Evolutionary conservation across 2,329 filamentous ascomycete genomes (phyloP), one percentile per base, ranked within the genome.

Genomic region (Alternaria arborescens): DNA sequence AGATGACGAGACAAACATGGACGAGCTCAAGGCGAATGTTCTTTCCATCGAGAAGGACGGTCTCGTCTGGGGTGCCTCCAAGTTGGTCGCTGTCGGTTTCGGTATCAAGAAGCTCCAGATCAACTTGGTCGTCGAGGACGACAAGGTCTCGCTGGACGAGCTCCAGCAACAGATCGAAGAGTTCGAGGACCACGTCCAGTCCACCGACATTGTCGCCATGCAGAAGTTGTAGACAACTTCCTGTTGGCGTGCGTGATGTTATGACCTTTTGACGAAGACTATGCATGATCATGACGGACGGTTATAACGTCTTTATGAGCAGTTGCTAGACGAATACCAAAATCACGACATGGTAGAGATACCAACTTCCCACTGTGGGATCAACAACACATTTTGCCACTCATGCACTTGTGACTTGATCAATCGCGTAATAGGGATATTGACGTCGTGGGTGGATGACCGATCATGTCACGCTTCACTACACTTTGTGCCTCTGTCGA

Each of bases 81-180:
- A 95, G 87, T 86, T 97, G 69, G 90, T 97, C 53, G 82, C 94
- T 70, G 90, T 99, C 75, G 94, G 94, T 77, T 99, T 92, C 87
- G 95, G 95, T 87, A 96, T 99, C 87, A 95, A 92, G 88, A 98
- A 98, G 89, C 89, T 99, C 68, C 94, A 98, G 88, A 97, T 99
- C 86, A 98, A 92, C 90, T 83, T 98, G 73, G 93, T 98, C 74
- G 85, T 98, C 69, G 95, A 98, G 87, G 95, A 99, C 80, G 94
- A 98, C 71, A 97, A 97, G 88, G 82, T 99, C 79, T 94, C 92
- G 71, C 81, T 92, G 69, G 88, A 90, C 73, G 94, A 97, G 66
- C 89, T 99, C 72, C 88, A 97, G 87, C 89, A 92, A 79, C 77
- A 91, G 85, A 96, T 98, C 76, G 87, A 88, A 78, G 92, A 87